Percentiles rank a stretch among this genome's conserved stretches.
Evolutionary conservation across 306 rosid genomes (phyloP).

Genomic region (Abrus precatorius): DNA sequence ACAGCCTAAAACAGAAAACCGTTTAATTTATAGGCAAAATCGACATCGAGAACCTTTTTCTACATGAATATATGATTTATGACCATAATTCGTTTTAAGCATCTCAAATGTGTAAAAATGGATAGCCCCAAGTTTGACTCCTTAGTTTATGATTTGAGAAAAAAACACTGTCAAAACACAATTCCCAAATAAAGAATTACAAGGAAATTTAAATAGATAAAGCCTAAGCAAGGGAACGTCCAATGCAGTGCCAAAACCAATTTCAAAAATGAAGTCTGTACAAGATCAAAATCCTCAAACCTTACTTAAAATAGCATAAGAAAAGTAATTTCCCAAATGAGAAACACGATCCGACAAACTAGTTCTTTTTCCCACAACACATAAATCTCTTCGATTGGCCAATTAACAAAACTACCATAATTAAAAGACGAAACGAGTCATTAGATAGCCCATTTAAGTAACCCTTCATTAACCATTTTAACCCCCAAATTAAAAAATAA

Average conservation of each 20-base stretch:
- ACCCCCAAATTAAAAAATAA: constrained; percentile 15
- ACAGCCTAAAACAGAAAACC: constrained; percentile 7
- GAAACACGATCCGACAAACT: constrained; percentile 45
- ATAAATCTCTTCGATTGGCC: constrained; percentile 30
- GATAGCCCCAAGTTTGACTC: constrained; percentile 3
- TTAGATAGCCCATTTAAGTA: constrained; percentile 22
- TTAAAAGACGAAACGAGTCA: constrained; percentile 11
- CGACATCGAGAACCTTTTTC: constrained; percentile 4
- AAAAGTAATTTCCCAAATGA: constrained; percentile 41
- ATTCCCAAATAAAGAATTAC: constrained; percentile 35
- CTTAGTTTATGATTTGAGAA: constrained; percentile 26
- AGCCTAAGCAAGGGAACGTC: constrained; percentile 4
- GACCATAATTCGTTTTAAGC: background rate
- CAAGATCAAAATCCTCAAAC: constrained; percentile 40
- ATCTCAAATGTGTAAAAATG: constrained; percentile 13
- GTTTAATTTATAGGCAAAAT: constrained; percentile 14
- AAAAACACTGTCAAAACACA: constrained; percentile 36
- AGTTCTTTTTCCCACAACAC: constrained; percentile 15
- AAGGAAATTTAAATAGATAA: background rate
- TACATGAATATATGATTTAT: background rate
- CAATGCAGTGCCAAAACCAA: constrained; percentile 40
- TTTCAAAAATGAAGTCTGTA: constrained; percentile 29
- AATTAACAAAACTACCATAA: constrained; percentile 23
- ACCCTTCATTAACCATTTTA: background rate
- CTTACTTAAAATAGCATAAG: constrained; percentile 46